phyloP scores from a whole-genome alignment of 768 basidiomycete genomes.

The Kwoniella shandongensis region DNA sequence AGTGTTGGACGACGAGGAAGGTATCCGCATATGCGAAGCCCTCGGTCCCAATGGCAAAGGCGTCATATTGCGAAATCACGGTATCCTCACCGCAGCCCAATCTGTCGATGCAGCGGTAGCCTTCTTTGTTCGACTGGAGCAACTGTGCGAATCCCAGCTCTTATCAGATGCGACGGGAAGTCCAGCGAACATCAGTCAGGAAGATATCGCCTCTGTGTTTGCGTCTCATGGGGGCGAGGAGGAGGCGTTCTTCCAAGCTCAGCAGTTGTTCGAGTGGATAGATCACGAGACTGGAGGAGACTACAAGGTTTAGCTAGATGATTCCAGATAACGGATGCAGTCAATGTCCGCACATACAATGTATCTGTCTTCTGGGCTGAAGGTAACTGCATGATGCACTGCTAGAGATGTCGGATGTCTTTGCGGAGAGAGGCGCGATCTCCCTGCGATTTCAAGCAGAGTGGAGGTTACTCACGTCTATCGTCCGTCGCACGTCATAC shows the following conservation, averaged over 20 bases:
- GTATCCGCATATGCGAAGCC: slow-evolving; percentile 56
- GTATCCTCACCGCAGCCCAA: slow-evolving; percentile 27
- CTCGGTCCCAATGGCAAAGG: slow-evolving; percentile 25
- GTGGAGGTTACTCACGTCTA: no score
- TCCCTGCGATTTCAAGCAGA: no score
- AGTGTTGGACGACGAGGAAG: slow-evolving; percentile 58
- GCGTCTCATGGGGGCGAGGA: slow-evolving; percentile 8
- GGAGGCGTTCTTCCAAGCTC: slow-evolving; percentile 7
- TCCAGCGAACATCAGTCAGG: background rate
- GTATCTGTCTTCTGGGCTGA: no score
- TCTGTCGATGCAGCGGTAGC: slow-evolving; percentile 20
- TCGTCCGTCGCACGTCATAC: no score
- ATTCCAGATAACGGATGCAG: no score
- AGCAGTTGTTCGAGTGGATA: slow-evolving; percentile 12
- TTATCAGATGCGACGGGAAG: slow-evolving; percentile 12
- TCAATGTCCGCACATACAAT: no score
- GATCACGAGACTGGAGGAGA: slow-evolving; percentile 7
- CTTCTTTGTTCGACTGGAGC: slow-evolving; percentile 22
- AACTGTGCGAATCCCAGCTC: slow-evolving; percentile 24
- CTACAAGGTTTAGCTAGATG: slow-evolving; percentile 8
- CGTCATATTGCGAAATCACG: slow-evolving; percentile 33
- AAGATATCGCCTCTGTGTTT: slow-evolving; percentile 5
- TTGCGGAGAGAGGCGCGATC: no score
- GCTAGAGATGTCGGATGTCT: no score
- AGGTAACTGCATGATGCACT: no score